A percentile compares a stretch with the other conserved stretches of the same genome.
Conservation (phyloP, 768 basidiomycete species). For the Lentinula aciculospora region DNA sequence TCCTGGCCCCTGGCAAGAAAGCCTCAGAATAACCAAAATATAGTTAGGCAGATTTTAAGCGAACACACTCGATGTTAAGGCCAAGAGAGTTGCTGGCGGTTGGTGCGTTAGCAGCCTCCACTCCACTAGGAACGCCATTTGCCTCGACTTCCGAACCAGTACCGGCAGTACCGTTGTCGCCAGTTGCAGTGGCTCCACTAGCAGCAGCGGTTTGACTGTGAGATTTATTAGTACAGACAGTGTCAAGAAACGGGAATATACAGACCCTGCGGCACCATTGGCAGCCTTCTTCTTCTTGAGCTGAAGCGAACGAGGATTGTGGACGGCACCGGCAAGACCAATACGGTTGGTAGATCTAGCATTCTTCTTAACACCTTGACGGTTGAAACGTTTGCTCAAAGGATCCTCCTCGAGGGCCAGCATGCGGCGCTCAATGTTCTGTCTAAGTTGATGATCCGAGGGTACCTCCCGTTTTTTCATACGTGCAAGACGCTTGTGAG, state of each 20-base stretch:
- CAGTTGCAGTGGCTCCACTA: not conserved
- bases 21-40: not conserved
- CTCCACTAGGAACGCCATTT: slow-evolving; percentile 1
- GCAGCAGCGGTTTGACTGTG: not conserved
- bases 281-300: slow-evolving; percentile 8
- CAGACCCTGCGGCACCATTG: slow-evolving; percentile 12
- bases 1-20: slow-evolving; percentile 30
- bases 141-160: slow-evolving; percentile 8
- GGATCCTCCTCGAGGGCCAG: slow-evolving; percentile 28
- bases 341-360: slow-evolving; percentile 19
- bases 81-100: slow-evolving; percentile 48
- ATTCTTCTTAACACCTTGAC: slow-evolving; percentile 1
- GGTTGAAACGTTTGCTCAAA: slow-evolving; percentile 16
- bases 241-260: not conserved
- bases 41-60: not conserved
- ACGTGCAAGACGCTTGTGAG: slow-evolving; percentile 56
- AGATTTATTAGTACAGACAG: slow-evolving; percentile 17
- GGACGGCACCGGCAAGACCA: slow-evolving; percentile 19
- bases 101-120: slow-evolving; percentile 9
- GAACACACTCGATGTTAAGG: slow-evolving; percentile 60
- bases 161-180: slow-evolving; percentile 1
- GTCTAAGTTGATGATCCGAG: slow-evolving; percentile 38
- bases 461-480: slow-evolving; percentile 59
- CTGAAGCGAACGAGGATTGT: slow-evolving; percentile 10
- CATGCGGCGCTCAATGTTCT: slow-evolving; percentile 43